These are phyloP conservation scores for Epichloe amarillans DNA, from an alignment of 2,329 filamentous ascomycete genomes.

Conservation along the genomic window DNA sequence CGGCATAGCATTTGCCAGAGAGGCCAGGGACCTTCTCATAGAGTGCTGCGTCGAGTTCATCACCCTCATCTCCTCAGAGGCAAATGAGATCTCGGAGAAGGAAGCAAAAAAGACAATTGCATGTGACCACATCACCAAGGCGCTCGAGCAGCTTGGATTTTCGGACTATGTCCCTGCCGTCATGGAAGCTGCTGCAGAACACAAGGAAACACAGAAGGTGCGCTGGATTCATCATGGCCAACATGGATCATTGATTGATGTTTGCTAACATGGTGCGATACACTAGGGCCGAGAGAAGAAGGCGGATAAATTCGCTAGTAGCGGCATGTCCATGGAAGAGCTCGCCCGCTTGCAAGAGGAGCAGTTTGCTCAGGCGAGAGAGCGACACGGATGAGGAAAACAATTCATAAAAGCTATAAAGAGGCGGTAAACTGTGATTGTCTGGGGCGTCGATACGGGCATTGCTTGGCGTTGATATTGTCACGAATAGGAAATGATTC, in stretches of 20 bases:
- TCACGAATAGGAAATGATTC: not conserved
- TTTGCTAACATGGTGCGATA: conserved; percentile 13
- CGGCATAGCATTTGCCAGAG: conserved; percentile 82
- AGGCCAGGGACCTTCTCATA: conserved; percentile 87
- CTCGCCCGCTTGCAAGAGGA: conserved; percentile 80
- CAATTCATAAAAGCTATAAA: not conserved
- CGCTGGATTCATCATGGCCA: conserved; percentile 10
- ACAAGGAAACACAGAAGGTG: conserved; percentile 89
- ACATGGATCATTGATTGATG: conserved; percentile 34
- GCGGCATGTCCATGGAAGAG: conserved; percentile 82
- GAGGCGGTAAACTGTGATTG: conserved; percentile 1
- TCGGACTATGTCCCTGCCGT: conserved; percentile 84
- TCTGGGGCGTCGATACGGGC: conserved; percentile 15
- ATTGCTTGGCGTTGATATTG: conserved; percentile 22
- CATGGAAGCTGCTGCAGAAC: conserved; percentile 72
- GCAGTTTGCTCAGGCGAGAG: conserved; percentile 64
- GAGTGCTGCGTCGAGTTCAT: conserved; percentile 99
- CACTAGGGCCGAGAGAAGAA: conserved; percentile 84
- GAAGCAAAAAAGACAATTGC: conserved; percentile 99
- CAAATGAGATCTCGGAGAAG: conserved; percentile 97
- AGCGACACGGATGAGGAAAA: conserved; percentile 17
- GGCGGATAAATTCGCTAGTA: conserved; percentile 91
- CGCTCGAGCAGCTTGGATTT: conserved; percentile 84
- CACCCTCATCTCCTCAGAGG: conserved; percentile 94
- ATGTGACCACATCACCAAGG: conserved; percentile 93